Percentiles rank a stretch among this genome's conserved stretches.
Conservation (phyloP, 108 stramenopile genomes). For the Skeletonema grethae region DNA sequence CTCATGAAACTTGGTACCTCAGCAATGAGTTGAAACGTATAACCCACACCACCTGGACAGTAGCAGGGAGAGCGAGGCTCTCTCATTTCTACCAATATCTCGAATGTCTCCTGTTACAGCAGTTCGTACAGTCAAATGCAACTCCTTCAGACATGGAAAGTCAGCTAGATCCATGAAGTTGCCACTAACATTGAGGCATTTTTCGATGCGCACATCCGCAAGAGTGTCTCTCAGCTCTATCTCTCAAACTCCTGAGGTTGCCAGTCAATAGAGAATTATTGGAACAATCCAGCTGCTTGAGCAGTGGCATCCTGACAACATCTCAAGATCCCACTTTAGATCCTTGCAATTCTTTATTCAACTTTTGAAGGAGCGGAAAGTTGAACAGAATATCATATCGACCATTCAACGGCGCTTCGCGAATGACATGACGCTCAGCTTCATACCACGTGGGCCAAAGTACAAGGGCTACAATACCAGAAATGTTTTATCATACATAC, state of each 20-base stretch:
- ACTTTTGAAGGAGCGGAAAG: too few species aligned
- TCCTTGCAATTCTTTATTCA: too few species aligned
- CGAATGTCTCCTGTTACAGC: constrained; percentile 4
- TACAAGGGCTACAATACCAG: too few species aligned
- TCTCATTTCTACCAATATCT: background rate
- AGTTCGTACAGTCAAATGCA: background rate
- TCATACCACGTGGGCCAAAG: too few species aligned
- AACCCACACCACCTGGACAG: background rate
- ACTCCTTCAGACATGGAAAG: constrained; percentile 8
- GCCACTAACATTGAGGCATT: background rate
- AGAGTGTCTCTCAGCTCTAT: background rate
- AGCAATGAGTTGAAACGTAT: background rate
- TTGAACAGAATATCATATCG: too few species aligned
- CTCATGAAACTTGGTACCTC: background rate
- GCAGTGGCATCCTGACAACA: too few species aligned
- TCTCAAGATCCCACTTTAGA: too few species aligned
- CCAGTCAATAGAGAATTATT: background rate
- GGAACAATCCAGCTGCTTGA: background rate
- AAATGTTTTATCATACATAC: too few species aligned
- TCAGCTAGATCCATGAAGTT: constrained; percentile 16
- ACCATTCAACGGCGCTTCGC: too few species aligned
- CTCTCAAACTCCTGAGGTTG: background rate
- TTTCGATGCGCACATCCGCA: too few species aligned
- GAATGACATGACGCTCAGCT: too few species aligned
- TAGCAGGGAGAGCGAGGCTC: background rate